Conservation (phyloP, 192 early-diverging fungal species). For the Linnemannia hyalina region DNA sequence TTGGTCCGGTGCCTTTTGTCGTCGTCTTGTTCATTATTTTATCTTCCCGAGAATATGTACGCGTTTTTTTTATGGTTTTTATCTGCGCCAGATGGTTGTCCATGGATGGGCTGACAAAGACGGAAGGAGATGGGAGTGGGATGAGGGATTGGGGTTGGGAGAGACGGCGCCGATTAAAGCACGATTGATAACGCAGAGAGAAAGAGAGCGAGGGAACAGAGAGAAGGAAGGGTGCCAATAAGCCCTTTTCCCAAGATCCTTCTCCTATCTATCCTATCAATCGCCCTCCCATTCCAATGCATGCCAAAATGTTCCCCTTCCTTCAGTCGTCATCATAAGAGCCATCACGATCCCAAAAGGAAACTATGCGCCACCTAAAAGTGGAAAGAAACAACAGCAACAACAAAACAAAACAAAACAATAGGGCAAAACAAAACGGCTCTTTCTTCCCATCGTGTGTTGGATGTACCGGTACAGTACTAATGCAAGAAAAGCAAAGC, state of each 20-base stretch:
- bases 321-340: not conserved
- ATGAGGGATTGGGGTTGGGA: not conserved
- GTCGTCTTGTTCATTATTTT: not conserved
- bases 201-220: not conserved
- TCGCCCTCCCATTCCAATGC: not conserved
- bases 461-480: too few species aligned
- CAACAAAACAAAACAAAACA: not conserved
- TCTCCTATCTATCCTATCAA: not conserved
- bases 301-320: not conserved
- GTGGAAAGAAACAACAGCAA: not conserved
- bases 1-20: not conserved
- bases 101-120: not conserved
- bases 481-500: too few species aligned
- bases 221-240: not conserved
- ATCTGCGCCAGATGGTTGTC: not conserved
- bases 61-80: not conserved
- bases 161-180: not conserved
- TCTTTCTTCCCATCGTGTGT: not conserved
- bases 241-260: constrained; percentile 1
- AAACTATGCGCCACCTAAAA: not conserved
- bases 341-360: not conserved
- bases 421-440: not conserved
- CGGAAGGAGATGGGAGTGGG: not conserved
- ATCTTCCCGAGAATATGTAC: not conserved
- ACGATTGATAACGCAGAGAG: not conserved